Conservation (phyloP, 345 rosid genomes). For the Populus ilicifolia region DNA sequence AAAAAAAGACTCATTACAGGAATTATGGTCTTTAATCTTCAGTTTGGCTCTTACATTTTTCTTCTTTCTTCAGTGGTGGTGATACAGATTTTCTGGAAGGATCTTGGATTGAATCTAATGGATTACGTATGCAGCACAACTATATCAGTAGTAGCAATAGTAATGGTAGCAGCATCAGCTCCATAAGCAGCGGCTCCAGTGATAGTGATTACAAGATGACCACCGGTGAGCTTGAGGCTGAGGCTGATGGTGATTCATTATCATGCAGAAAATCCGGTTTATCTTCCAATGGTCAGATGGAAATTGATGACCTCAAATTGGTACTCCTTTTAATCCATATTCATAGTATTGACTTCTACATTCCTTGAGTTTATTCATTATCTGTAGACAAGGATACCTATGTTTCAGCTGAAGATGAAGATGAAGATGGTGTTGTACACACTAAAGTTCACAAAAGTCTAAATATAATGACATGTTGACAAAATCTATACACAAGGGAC, state of each 20-base stretch:
- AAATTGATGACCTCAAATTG: slow-evolving; percentile 62
- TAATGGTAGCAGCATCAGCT: slow-evolving; percentile 86
- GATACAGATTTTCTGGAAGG: slow-evolving; percentile 59
- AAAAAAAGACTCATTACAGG: neutral
- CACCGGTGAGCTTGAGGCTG: slow-evolving; percentile 89
- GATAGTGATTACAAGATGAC: slow-evolving; percentile 76
- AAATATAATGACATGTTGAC: neutral
- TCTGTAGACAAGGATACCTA: neutral
- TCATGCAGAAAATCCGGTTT: slow-evolving; percentile 88
- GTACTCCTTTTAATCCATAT: slow-evolving; percentile 39
- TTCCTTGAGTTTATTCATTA: neutral
- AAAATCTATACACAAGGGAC: neutral
- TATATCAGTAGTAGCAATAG: slow-evolving; percentile 93
- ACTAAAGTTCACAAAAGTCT: neutral
- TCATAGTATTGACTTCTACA: neutral
- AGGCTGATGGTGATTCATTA: slow-evolving; percentile 97
- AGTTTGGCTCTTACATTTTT: neutral
- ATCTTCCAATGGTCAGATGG: slow-evolving; percentile 65
- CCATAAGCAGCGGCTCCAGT: slow-evolving; percentile 82
- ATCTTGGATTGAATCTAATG: slow-evolving; percentile 60
- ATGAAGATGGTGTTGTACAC: neutral
- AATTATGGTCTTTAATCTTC: slow-evolving; percentile 12
- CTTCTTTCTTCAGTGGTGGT: slow-evolving; percentile 56
- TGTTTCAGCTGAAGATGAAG: neutral
- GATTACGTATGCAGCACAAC: slow-evolving; percentile 49